Evolutionary conservation across 176 grass and related monocot species (phyloP).

Genomic region (Musa beccarii): DNA sequence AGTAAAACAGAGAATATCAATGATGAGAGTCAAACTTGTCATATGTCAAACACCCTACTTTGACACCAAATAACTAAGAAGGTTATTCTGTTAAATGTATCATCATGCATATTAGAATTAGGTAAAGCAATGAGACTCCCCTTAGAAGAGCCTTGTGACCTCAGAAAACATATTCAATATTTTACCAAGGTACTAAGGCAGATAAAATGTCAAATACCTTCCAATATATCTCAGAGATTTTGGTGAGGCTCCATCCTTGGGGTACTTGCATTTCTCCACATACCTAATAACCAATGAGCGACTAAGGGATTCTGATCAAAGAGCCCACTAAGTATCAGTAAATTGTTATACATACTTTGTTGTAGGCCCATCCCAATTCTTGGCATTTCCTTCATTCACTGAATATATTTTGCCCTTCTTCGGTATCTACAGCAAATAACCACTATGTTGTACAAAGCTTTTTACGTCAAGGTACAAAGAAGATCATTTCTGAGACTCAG

Average conservation of each 20-base stretch:
- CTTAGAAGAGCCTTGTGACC: neutral
- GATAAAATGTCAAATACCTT: constrained; percentile 32
- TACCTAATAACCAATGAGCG: constrained; percentile 39
- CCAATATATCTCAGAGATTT: constrained; percentile 97
- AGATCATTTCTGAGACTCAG: neutral
- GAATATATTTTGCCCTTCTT: constrained; percentile 91
- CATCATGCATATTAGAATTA: neutral
- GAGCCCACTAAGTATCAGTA: neutral
- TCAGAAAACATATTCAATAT: neutral
- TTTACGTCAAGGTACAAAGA: neutral
- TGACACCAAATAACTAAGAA: neutral
- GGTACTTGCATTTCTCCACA: constrained; percentile 93
- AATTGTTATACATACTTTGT: constrained; percentile 46
- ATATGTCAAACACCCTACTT: neutral
- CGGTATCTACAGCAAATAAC: constrained; percentile 52
- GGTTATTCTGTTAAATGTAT: neutral
- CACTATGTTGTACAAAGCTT: neutral
- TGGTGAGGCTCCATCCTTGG: constrained; percentile 57
- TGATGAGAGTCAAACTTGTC: neutral
- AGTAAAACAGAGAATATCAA: neutral
- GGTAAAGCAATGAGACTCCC: neutral
- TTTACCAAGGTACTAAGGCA: neutral
- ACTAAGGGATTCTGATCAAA: constrained; percentile 18
- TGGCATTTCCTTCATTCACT: constrained; percentile 92
- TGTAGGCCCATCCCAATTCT: constrained; percentile 79